Conservation (phyloP, 768 basidiomycete species). For the Suillus occidentalis region DNA sequence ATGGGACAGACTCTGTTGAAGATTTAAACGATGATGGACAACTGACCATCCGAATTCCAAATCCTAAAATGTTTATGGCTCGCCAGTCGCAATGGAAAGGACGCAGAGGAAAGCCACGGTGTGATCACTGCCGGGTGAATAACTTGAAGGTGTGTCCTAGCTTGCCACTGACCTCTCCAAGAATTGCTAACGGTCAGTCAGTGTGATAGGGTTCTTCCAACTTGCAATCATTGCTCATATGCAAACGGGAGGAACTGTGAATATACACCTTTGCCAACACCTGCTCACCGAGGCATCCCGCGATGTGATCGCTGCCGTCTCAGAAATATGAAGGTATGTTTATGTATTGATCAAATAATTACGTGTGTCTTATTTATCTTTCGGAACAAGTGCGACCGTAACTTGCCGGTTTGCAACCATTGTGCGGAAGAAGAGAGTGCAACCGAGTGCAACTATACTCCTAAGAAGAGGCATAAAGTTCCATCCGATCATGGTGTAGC, state of each 20-base stretch:
- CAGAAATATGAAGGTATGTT: conserved; percentile 62
- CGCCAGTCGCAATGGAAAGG: conserved; percentile 76
- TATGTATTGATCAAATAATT: not conserved
- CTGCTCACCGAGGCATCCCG: conserved; percentile 73
- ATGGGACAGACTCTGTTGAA: conserved; percentile 39
- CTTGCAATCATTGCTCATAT: conserved; percentile 73
- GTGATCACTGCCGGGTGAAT: conserved; percentile 69
- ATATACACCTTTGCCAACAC: conserved; percentile 73
- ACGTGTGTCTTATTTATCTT: conserved; percentile 6
- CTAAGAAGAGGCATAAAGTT: conserved; percentile 64
- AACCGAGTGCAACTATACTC: conserved; percentile 67
- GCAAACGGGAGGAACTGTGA: conserved; percentile 62
- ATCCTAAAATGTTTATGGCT: conserved; percentile 65
- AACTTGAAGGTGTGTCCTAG: conserved; percentile 62
- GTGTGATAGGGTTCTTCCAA: conserved; percentile 72
- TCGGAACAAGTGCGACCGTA: conserved; percentile 61
- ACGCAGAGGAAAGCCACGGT: conserved; percentile 71
- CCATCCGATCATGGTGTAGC: conserved; percentile 41
- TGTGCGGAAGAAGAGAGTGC: conserved; percentile 52
- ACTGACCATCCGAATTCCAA: conserved; percentile 66
- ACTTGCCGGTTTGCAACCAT: conserved; percentile 69
- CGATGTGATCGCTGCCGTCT: conserved; percentile 70
- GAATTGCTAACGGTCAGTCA: conserved; percentile 27
- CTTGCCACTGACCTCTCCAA: conserved; percentile 5
- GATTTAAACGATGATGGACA: conserved; percentile 49